Conservation (phyloP, 371 early-diverging fungal genomes). For the Chytridiales sp. region DNA sequence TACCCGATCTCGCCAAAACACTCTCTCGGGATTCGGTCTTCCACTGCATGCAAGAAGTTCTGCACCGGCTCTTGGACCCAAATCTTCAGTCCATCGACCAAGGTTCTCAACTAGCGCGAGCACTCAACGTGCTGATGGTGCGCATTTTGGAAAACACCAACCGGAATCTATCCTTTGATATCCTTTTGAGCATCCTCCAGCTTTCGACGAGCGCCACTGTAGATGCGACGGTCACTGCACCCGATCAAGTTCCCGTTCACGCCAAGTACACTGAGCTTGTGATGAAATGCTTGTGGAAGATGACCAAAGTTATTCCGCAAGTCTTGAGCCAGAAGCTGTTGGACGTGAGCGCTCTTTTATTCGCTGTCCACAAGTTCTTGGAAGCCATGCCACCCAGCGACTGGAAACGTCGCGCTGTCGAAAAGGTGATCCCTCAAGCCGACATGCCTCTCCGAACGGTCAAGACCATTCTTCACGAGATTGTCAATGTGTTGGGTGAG, state of each 20-base stretch:
- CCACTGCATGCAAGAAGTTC: conserved; percentile 70
- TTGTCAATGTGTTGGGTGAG: conserved; percentile 69
- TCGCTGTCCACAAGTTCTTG: conserved; percentile 80
- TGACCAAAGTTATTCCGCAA: conserved; percentile 79
- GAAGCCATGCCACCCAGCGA: conserved; percentile 72
- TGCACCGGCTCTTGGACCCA: conserved; percentile 77
- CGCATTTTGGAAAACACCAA: conserved; percentile 81
- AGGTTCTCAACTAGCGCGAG: conserved; percentile 68
- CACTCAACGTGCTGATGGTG: conserved; percentile 84
- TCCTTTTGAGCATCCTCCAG: conserved; percentile 29
- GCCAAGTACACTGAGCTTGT: conserved; percentile 80
- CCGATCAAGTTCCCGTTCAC: conserved; percentile 50
- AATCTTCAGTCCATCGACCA: conserved; percentile 61
- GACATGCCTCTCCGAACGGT: conserved; percentile 93
- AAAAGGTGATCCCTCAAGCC: conserved; percentile 67
- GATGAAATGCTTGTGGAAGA: conserved; percentile 96
- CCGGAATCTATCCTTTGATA: conserved; percentile 69
- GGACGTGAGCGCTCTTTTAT: conserved; percentile 61
- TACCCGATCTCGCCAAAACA: conserved; percentile 57
- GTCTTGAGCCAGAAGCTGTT: conserved; percentile 52
- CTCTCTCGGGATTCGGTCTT: conserved; percentile 55
- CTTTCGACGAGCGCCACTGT: conserved; percentile 21
- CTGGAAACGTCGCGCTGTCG: conserved; percentile 80
- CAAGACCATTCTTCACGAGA: conserved; percentile 83
- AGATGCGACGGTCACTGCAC: conserved; percentile 1